Evolutionary conservation across 768 basidiomycete species (phyloP), one percentile per base, ranked within the genome.

Genomic region (Rhizopogon roseolus): DNA sequence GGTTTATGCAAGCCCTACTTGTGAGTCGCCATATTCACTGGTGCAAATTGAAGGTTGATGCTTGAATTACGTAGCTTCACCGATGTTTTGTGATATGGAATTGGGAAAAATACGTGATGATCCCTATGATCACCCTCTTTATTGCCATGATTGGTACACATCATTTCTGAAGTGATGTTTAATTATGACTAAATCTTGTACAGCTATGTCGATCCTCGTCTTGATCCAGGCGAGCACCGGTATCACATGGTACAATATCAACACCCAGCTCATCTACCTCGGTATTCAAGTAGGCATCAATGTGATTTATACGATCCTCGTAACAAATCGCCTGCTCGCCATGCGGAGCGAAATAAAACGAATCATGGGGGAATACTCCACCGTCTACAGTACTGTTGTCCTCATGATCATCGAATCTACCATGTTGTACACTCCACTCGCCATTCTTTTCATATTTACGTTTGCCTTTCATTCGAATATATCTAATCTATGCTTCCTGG

Each of bases 341-440:
- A 27, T 61, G 29, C 66, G 69, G n/a, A 36, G 27, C 10, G 56
- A 50, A 22, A 58, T 64, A 37, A 29, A 28, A 29, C 45, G 32
- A 17, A 17, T 17, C 13, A 11, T 46, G 29, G 29, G 11, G 6
- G 17, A 34, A 5, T 46, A 61, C 42, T 53, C 57, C 4, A 41
- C 16, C 16, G 43, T 54, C 17, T 71, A 71, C 54, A 55, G 60
- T 11, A 59, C 54, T 22, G 61, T 68, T 9, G 58, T 56, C 5
- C 56, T 68, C 17, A 68, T 71, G 59, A 27, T 69, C 40, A 51
- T 71, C 44, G 70, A 71, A 46, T 65, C 64, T 8, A 64, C 67
- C 9, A 48, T 60, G 9, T 42, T 66, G 5, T 67, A 66, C 40
- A 50, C 62, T 2, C 43, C 57, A 16, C 52, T 59, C 39, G 57